A percentile compares a stretch with the other conserved stretches of the same genome.
Evolutionary conservation across 495 filamentous ascomycete species (phyloP).

Genomic region (Annulohypoxylon moriforme): DNA sequence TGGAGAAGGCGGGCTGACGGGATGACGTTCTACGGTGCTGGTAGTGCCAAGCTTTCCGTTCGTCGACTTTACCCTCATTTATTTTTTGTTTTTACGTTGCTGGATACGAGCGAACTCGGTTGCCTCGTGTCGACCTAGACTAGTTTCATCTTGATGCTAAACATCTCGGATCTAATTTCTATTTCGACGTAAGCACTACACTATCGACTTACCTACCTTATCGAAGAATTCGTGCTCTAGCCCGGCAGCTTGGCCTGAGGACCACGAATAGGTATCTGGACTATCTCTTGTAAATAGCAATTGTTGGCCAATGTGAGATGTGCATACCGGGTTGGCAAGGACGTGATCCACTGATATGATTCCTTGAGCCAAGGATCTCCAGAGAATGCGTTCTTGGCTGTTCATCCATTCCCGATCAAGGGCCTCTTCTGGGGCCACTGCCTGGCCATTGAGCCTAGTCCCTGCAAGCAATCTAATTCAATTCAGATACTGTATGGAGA

Average conservation of each 20-base stretch:
- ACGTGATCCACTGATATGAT: constrained; percentile 26
- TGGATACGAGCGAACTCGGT: constrained; percentile 13
- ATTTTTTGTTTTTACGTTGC: constrained; percentile 19
- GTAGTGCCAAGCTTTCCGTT: constrained; percentile 29
- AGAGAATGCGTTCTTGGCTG: constrained; percentile 38
- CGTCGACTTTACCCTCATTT: constrained; percentile 2
- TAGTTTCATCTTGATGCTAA: constrained; percentile 42
- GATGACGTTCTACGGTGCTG: constrained; percentile 24
- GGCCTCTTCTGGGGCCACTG: constrained; percentile 21
- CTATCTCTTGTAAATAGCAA: constrained; percentile 20
- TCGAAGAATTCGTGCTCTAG: constrained; percentile 27
- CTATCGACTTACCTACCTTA: constrained; percentile 31
- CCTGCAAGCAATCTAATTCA: constrained; percentile 40
- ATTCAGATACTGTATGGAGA: constrained; percentile 32
- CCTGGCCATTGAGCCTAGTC: constrained; percentile 26
- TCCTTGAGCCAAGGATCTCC: constrained; percentile 37
- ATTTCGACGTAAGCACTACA: constrained; percentile 22
- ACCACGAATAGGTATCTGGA: constrained; percentile 21
- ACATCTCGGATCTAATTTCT: constrained; percentile 31
- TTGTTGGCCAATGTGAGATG: constrained; percentile 33
- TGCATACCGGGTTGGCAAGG: constrained; percentile 29
- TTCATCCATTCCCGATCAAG: constrained; percentile 35
- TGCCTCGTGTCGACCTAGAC: constrained; percentile 35
- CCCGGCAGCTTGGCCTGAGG: neutral
- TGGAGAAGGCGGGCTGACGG: constrained; percentile 5